phyloP scores from a whole-genome alignment of 192 early-diverging fungal genomes.

The Mortierella claussenii region DNA sequence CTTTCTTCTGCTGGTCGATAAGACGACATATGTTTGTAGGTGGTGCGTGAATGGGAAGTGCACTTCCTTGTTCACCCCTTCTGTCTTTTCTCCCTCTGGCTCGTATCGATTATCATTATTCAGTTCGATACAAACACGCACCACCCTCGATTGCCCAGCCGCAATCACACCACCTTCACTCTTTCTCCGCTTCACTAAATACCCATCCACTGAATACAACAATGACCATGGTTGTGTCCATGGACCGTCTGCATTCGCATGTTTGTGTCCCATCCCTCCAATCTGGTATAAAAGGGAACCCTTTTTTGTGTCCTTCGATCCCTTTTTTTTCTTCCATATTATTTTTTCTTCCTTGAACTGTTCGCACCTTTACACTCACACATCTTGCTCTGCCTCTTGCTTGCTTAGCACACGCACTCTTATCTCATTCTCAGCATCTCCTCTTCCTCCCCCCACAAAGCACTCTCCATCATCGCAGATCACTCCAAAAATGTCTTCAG shows the following conservation, averaged over 20 bases:
- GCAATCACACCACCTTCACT: slow-evolving; percentile 25
- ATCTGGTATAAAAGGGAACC: slow-evolving; percentile 34
- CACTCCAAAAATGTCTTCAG: slow-evolving; percentile 29
- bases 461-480: no score
- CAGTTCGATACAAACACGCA: slow-evolving; percentile 4
- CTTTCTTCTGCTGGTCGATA: neutral
- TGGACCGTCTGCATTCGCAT: neutral
- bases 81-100: no score
- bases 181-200: neutral
- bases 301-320: slow-evolving; percentile 13
- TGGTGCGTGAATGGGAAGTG: slow-evolving; percentile 13
- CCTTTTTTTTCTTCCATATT: neutral
- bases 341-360: neutral
- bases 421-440: neutral
- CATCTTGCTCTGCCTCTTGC: neutral
- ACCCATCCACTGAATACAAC: no score
- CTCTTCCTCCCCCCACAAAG: neutral
- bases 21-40: slow-evolving; percentile 33
- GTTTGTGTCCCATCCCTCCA: neutral
- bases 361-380: no score
- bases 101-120: slow-evolving; percentile 1
- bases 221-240: neutral
- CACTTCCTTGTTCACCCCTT: no score
- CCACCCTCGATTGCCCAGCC: neutral
- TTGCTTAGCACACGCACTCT: neutral